Evolutionary conservation across 2,329 filamentous ascomycete genomes (phyloP).

Genomic region (Didymella lethalis): DNA sequence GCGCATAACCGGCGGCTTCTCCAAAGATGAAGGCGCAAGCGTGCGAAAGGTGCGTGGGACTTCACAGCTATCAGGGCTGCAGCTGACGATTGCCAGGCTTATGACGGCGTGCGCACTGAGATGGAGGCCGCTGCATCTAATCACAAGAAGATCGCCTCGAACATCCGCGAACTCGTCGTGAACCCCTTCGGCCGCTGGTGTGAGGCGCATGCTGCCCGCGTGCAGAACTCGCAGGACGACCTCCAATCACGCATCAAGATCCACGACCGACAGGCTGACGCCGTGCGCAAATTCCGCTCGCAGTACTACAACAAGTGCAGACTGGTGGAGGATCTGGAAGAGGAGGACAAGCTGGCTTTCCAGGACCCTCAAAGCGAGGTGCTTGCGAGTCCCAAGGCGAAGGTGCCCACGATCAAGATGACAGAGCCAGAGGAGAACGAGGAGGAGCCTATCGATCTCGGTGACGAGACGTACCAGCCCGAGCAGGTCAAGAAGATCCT

Average conservation of each 20-base stretch:
- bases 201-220: conserved; percentile 87
- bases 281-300: conserved; percentile 90
- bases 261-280: conserved; percentile 89
- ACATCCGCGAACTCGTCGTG: conserved; percentile 94
- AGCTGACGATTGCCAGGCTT: conserved; percentile 69
- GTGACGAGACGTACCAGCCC: conserved; percentile 83
- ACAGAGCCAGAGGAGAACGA: conserved; percentile 69
- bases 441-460: conserved; percentile 90
- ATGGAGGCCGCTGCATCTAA: conserved; percentile 90
- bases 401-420: conserved; percentile 88
- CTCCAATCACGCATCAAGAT: conserved; percentile 89
- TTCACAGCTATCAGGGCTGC: not conserved
- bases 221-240: conserved; percentile 94
- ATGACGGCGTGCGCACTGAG: conserved; percentile 89
- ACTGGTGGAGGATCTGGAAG: conserved; percentile 92
- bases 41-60: conserved; percentile 79
- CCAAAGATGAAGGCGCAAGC: conserved; percentile 92
- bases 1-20: conserved; percentile 83
- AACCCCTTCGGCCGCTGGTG: conserved; percentile 96
- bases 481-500: conserved; percentile 93
- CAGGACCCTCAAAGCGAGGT: conserved; percentile 74
- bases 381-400: conserved; percentile 62
- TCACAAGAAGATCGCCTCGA: conserved; percentile 95
- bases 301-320: conserved; percentile 99
- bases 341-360: conserved; percentile 98